Evolutionary conservation across 352 stramenopile species (phyloP).

Genomic region (Globisporangium okanoganense): DNA sequence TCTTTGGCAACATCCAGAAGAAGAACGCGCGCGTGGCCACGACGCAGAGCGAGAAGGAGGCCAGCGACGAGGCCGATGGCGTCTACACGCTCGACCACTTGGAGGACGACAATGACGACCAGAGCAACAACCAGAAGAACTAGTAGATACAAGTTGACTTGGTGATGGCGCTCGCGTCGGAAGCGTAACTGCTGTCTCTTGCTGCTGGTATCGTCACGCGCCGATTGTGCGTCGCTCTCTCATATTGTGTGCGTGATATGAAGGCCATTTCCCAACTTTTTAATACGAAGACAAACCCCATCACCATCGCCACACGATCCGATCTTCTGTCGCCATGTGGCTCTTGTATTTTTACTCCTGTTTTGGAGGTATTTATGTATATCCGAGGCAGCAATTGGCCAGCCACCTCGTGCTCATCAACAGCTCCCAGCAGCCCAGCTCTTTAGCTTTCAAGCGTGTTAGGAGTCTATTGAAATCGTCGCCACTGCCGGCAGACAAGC

Average conservation of each 20-base stretch:
- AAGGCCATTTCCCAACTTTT: background rate
- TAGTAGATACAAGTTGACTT: background rate
- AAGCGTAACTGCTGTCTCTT: background rate
- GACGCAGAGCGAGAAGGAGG: conserved; percentile 18
- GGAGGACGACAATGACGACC: conserved; percentile 29
- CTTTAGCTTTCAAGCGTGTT: background rate
- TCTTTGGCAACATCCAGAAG: conserved; percentile 88
- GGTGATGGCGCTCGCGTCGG: background rate
- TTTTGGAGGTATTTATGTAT: background rate
- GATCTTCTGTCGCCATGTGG: background rate
- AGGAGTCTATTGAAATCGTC: background rate
- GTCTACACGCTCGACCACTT: conserved; percentile 66
- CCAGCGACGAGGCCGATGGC: conserved; percentile 15
- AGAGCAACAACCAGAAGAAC: conserved; percentile 15
- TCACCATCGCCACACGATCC: background rate
- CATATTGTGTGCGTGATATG: background rate
- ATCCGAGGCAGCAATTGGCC: background rate
- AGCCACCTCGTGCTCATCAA: background rate
- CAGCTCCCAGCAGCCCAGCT: background rate
- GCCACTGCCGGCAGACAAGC: background rate
- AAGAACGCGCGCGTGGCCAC: conserved; percentile 38
- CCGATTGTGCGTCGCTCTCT: background rate
- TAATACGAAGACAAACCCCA: background rate
- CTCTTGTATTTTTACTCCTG: background rate
- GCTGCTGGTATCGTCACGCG: background rate